phyloP scores from a whole-genome alignment of 179 eudicot genomes.

The Silene vulgaris region DNA sequence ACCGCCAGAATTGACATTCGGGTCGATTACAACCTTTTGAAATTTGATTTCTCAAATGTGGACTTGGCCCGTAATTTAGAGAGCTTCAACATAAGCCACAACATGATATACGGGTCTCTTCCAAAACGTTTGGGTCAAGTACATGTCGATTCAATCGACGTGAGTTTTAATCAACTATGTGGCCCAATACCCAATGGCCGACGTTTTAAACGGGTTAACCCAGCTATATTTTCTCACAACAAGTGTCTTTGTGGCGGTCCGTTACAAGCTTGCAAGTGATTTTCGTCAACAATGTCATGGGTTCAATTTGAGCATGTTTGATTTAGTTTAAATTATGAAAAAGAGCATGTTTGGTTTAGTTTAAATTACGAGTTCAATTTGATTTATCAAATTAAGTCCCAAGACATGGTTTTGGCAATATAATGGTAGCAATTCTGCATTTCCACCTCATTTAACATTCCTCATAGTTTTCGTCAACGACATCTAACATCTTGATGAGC shows the following conservation, averaged over 20 bases:
- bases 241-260: conserved; percentile 17
- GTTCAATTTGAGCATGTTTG: too few species aligned
- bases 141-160: background rate
- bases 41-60: conserved; percentile 6
- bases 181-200: conserved; percentile 13
- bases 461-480: too few species aligned
- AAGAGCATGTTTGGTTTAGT: too few species aligned
- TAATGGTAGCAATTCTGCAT: too few species aligned
- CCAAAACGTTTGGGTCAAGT: conserved; percentile 4
- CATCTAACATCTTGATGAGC: too few species aligned
- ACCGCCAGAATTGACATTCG: background rate
- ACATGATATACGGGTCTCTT: conserved; percentile 22
- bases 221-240: conserved; percentile 7
- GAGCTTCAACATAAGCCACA: conserved; percentile 11
- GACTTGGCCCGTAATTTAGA: background rate
- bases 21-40: background rate
- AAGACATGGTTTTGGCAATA: too few species aligned
- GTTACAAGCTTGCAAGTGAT: conserved; percentile 12
- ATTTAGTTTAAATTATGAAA: too few species aligned
- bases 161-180: conserved; percentile 18
- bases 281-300: background rate
- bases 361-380: too few species aligned
- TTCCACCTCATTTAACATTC: too few species aligned
- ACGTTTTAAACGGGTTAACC: conserved; percentile 3
- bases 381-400: too few species aligned